Evolutionary conservation across 2,329 filamentous ascomycete genomes (phyloP), one percentile per base, ranked within the genome.

Genomic region (Sodiomyces alkalinus): DNA sequence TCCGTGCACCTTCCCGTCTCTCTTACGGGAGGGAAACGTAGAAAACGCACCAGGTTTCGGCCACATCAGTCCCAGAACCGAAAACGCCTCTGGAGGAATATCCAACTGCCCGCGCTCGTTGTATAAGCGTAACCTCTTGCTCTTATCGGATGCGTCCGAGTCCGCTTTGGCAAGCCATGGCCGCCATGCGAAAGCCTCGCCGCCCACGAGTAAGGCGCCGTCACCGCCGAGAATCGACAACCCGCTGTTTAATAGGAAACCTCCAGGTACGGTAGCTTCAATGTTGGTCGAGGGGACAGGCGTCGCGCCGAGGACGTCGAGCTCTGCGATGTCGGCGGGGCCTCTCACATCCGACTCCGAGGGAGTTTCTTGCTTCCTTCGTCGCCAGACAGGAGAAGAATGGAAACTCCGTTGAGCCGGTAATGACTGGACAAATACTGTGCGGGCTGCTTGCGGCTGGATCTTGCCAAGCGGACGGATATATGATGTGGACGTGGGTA

Each of bases 161-260:
- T 44, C 47, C 28, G 52, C 44, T 40, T 52, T 56, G 4, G 49
- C 52, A 34, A 68, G 53, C 83, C 87, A 94, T 4, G 90, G 90
- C 46, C 69, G 61, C 90, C 90, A 98, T 28, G 63, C 56, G 49
- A 94, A 96, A 1, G 78, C 85, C 52, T 96, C 85, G 5, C 87
- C 87, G 22, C 74, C 77, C 2, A 94, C 67, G 5, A 98, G 63
- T 36, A 98, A 48, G 16, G 85, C 68, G 0, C 83, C 87, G 28
- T 71, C 64, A 1, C 77, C 76, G 25, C 70, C 71, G 2, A 59
- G 56, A 17, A 92, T 71, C 29, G 69, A 74, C 19, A 80, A 58
- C 8, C 86, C 85, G 42, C 75, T 92, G 53, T 90, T 80, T 25
- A 98, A 62, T 38, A 79, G 72, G 51, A 98, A 98, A 2, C 90